phyloP scores from a whole-genome alignment of 2,329 filamentous ascomycete genomes.

The Westerdykella aurantiaca region DNA sequence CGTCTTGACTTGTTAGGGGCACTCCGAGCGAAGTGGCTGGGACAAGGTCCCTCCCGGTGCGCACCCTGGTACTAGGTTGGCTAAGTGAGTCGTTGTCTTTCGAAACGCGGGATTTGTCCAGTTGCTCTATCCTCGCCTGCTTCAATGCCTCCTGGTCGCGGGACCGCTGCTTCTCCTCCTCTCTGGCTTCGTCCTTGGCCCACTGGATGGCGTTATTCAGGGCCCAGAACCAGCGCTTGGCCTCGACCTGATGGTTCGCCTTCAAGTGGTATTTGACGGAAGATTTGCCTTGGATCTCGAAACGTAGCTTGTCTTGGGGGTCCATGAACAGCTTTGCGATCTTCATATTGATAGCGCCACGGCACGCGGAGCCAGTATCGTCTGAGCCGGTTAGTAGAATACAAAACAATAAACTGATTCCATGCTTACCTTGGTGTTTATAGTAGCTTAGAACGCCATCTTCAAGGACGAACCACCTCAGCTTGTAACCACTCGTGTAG shows the following conservation, averaged over 20 bases:
- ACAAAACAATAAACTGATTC: neutral
- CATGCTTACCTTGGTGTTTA: conserved; percentile 70
- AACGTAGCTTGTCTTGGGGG: conserved; percentile 91
- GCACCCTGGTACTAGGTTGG: conserved; percentile 30
- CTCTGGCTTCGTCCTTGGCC: conserved; percentile 93
- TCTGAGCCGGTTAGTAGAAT: conserved; percentile 45
- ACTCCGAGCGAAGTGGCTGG: conserved; percentile 45
- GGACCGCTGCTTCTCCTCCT: conserved; percentile 72
- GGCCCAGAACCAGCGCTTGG: conserved; percentile 98
- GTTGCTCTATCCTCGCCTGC: conserved; percentile 73
- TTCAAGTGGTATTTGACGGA: conserved; percentile 98
- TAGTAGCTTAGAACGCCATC: conserved; percentile 98
- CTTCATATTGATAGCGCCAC: conserved; percentile 97
- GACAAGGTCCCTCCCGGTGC: conserved; percentile 24
- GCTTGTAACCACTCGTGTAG: conserved; percentile 92
- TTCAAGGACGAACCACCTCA: conserved; percentile 96
- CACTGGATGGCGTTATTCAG: conserved; percentile 98
- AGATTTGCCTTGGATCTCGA: conserved; percentile 96
- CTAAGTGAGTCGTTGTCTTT: conserved; percentile 40
- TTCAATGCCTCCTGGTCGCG: conserved; percentile 66
- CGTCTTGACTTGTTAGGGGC: conserved; percentile 40
- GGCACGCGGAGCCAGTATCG: conserved; percentile 90
- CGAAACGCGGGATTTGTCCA: conserved; percentile 43
- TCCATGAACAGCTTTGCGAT: conserved; percentile 96
- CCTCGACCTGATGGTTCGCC: conserved; percentile 95